Evolutionary conservation across 176 grass and related monocot species (phyloP).

Genomic region (Avena eriantha): DNA sequence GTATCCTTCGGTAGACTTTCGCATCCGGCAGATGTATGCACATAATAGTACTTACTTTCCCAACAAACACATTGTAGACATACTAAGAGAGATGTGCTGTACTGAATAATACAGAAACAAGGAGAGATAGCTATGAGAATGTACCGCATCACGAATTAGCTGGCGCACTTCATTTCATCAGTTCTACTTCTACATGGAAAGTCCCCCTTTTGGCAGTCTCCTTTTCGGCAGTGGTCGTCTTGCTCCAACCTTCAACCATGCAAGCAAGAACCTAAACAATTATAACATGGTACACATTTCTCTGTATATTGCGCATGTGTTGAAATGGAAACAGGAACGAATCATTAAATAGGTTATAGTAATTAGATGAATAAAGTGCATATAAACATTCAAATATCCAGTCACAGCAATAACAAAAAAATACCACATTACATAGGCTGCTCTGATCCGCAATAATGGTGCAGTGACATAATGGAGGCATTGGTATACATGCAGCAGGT

Average conservation of each 20-base stretch:
- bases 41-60: neutral
- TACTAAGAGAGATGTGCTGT: neutral
- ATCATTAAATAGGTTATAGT: neutral
- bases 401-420: no score
- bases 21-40: neutral
- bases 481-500: no score
- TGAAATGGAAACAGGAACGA: neutral
- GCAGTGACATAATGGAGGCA: no score
- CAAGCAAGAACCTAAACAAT: slow-evolving; percentile 2
- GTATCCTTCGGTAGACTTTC: neutral
- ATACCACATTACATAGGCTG: no score
- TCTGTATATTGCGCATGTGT: neutral
- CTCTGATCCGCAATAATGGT: no score
- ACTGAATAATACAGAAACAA: neutral
- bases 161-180: neutral
- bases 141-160: neutral
- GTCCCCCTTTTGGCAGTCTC: neutral
- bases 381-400: neutral
- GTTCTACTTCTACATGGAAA: neutral
- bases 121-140: neutral
- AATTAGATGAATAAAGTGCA: neutral
- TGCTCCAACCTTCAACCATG: neutral
- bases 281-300: neutral
- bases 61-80: neutral
- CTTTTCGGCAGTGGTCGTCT: neutral